Percentiles rank a stretch among this genome's conserved stretches.
Evolutionary conservation across 2,329 filamentous ascomycete genomes (phyloP).

Genomic region (Pleoardoris graminearum): DNA sequence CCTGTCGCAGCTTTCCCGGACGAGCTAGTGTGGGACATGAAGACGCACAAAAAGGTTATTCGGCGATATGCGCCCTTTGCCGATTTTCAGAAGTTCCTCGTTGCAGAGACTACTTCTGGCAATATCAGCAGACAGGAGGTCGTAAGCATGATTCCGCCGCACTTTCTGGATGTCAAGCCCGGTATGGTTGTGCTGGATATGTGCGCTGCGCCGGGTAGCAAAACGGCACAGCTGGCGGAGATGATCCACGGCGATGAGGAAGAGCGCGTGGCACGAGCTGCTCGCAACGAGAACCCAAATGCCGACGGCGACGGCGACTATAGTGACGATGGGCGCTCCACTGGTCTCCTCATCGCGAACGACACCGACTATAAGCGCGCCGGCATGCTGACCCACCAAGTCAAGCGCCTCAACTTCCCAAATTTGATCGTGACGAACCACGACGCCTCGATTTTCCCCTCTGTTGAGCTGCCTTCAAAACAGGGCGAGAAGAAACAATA

Average conservation of each 20-base stretch:
- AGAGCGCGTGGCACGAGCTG: conserved; percentile 73
- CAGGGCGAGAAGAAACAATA: conserved; percentile 65
- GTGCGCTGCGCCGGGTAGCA: conserved; percentile 95
- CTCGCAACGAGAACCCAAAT: conserved; percentile 65
- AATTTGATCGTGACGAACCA: conserved; percentile 98
- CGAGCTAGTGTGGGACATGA: conserved; percentile 95
- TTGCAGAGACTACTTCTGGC: conserved; percentile 94
- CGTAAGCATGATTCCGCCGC: conserved; percentile 97
- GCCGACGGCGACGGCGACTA: conserved; percentile 58
- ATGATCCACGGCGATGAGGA: conserved; percentile 94
- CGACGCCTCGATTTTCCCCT: conserved; percentile 93
- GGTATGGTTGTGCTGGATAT: conserved; percentile 94
- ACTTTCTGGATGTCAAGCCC: conserved; percentile 87
- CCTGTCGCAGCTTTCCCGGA: conserved; percentile 93
- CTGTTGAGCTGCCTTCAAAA: conserved; percentile 76
- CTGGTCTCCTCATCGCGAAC: conserved; percentile 91
- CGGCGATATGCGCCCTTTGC: conserved; percentile 93
- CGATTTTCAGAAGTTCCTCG: conserved; percentile 95
- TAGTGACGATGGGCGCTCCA: conserved; percentile 81
- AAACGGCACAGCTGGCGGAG: conserved; percentile 92
- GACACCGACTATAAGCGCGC: conserved; percentile 95
- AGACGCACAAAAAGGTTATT: conserved; percentile 93
- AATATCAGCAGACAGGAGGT: conserved; percentile 98
- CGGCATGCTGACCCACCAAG: conserved; percentile 96
- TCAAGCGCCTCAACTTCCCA: conserved; percentile 94